Base-by-base conservation (phyloP, 192 early-diverging fungal species). In the Umbelopsis ramanniana region DNA sequence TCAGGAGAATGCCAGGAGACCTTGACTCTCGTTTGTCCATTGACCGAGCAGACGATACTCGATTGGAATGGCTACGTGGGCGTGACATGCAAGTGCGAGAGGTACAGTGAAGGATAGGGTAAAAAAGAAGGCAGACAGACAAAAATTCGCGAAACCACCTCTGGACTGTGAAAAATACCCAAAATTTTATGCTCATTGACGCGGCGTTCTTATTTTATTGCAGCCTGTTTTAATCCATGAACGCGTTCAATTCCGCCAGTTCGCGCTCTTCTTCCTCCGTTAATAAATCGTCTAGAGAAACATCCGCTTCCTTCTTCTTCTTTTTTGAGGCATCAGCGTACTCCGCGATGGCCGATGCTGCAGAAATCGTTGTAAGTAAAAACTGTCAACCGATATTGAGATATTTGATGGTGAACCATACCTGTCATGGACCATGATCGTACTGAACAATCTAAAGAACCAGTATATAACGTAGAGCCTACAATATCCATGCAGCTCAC, bases 251-350 rank as follows among this genome's bases (percentile, higher is more conserved):
- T 76, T 96, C 96, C 0, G 87, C 93, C 52, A 97, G 77, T 79
- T 96, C 95, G 22, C 87, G 79, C 67, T 97, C 95, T 72, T 97
- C 96, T 73, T 98, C 96, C 55, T 89, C 94, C 11, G 96, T 98
- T 69, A 98, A 72, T 46, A 75, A 74, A 19, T 74, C 69, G n/a
- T 47, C 38, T 3, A 57, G 24, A 38, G 72, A 77, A 45, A 57
- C 67, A 63, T 55, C 47, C 15, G 50, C 50, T 73, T 69, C 33
- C 47, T 35, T 50, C 38, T 53, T 46, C n/a, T 71, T 74, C 40
- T 46, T 50, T 47, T 76, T 67, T 6, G 46, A 52, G 23, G 70
- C 48, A 72, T 67, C 29, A 14, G 75, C 48, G 46, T 72, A 52
- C 67, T 19, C 47, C 15, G 73, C 24, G 12, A 72, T 46, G 23